Conservation (phyloP, 306 rosid species). For the Hippophae rhamnoides region DNA sequence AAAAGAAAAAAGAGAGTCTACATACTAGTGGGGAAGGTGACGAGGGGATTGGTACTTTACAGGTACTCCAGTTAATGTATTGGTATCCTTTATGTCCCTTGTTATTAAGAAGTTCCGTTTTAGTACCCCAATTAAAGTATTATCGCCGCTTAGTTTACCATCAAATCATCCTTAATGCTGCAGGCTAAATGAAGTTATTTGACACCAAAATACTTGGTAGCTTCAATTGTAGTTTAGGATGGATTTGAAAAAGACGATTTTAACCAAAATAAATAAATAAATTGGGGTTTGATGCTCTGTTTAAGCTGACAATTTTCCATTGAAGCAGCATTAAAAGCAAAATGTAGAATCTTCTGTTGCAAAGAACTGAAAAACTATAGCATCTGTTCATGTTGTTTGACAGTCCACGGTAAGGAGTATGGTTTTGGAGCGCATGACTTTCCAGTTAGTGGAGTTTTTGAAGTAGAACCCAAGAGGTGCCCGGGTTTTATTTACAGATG, state of each 20-base stretch:
- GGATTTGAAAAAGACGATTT: background rate
- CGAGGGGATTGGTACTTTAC: background rate
- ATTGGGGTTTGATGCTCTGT: background rate
- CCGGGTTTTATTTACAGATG: slow-evolving; percentile 75
- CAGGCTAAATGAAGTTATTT: background rate
- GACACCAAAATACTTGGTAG: background rate
- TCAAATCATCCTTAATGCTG: background rate
- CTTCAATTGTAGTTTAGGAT: background rate
- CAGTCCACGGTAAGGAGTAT: slow-evolving; percentile 91
- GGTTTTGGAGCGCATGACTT: slow-evolving; percentile 94
- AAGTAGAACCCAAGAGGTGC: slow-evolving; percentile 84
- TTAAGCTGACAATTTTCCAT: no score
- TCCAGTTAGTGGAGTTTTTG: slow-evolving; percentile 92
- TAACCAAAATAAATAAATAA: background rate
- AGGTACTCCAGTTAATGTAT: no score
- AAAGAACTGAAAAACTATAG: background rate
- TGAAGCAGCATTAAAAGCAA: background rate
- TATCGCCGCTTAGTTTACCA: no score
- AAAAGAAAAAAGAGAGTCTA: background rate
- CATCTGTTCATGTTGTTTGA: slow-evolving; percentile 12
- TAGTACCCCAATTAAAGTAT: background rate
- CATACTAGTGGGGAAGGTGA: background rate
- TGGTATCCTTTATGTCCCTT: no score
- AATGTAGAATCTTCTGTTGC: slow-evolving; percentile 1
- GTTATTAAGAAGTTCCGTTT: background rate